Evolutionary conservation across 2,329 filamentous ascomycete genomes (phyloP), one percentile per base, ranked within the genome.

Genomic region (Aspergillus pseudoviridinutans): DNA sequence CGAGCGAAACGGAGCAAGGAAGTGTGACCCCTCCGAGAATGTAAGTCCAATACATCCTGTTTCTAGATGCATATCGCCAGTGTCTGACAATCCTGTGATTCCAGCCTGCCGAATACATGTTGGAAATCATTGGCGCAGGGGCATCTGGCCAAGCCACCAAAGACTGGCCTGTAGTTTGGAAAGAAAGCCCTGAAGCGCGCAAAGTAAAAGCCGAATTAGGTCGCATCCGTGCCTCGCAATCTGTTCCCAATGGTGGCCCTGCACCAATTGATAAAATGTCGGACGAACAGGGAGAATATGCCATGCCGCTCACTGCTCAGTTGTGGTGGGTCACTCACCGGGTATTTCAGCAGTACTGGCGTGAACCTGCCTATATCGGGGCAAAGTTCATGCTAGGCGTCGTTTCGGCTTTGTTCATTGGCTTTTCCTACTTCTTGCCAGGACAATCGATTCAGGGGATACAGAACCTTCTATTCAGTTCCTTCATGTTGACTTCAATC

Each of bases 381-480:
- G 87, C 89, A 66, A 96, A 96, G 79, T 71, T 81, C 0, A 78
- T 82, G 3, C 85, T 95, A 14, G 90, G 87, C 68, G 76, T 82
- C 24, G 74, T 86, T 14, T 80, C 81, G 62, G 80, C 87, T 3
- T 80, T 94, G 14, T 94, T 93, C 73, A 90, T 95, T 67, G 91
- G 90, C 44, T 91, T 92, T 74, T 87, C 88, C 59, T 92, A 94
- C 77, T 91, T 85, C 81, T 82, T 85, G 24, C 87, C 89, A 1
- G 81, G 84, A 32, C 88, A 90, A 76, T 87, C 84, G 35, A 82
- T 88, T 38, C 90, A 92, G 71, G 91, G 91, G 60, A 79, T 95
- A 4, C 89, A 93, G 75, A 94, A 95, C 76, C 90, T 94, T 71
- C 91, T 93, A 85, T 95, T 95, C 69, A 83, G 85, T 71, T 88